These are phyloP conservation scores for Beauveria medogensis DNA, from an alignment of 2,329 filamentous ascomycete genomes.

Conservation along the genomic window DNA sequence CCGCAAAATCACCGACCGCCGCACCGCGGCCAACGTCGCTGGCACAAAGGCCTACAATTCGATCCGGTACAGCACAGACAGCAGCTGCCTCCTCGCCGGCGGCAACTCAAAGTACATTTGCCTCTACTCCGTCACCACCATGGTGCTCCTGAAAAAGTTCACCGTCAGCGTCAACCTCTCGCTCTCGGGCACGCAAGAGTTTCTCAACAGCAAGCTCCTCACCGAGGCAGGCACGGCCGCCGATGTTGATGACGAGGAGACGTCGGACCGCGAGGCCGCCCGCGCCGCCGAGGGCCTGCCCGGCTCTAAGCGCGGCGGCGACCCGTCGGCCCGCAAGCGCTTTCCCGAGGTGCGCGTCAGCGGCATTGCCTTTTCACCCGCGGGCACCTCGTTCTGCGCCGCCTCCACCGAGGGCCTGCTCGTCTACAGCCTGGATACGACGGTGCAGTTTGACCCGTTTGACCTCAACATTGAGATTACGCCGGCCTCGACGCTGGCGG, in stretches of 20 bases:
- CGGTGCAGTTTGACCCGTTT: conserved; percentile 86
- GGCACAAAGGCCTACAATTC: conserved; percentile 86
- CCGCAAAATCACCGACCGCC: conserved; percentile 76
- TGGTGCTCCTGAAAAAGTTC: conserved; percentile 87
- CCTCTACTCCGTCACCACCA: conserved; percentile 87
- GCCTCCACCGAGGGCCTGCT: conserved; percentile 90
- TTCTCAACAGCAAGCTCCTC: conserved; percentile 83
- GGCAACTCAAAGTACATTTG: conserved; percentile 99
- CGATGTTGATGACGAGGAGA: conserved; percentile 82
- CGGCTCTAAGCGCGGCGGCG: conserved; percentile 74
- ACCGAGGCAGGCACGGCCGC: conserved; percentile 82
- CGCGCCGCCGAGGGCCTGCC: conserved; percentile 72
- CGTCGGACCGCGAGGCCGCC: conserved; percentile 75
- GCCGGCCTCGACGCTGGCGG: conserved; percentile 69
- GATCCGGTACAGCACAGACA: conserved; percentile 86
- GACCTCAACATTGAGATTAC: conserved; percentile 94
- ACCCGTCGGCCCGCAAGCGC: conserved; percentile 69
- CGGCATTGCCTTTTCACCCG: conserved; percentile 78
- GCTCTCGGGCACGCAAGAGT: conserved; percentile 91
- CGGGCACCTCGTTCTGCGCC: conserved; percentile 85
- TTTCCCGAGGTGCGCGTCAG: conserved; percentile 78
- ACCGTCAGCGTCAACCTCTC: conserved; percentile 96
- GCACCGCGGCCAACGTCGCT: conserved; percentile 82
- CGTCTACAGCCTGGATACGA: conserved; percentile 83
- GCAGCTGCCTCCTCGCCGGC: conserved; percentile 78